phyloP scores from a whole-genome alignment of 805 yeast species.

The Kodamaea lidongshanica region DNA sequence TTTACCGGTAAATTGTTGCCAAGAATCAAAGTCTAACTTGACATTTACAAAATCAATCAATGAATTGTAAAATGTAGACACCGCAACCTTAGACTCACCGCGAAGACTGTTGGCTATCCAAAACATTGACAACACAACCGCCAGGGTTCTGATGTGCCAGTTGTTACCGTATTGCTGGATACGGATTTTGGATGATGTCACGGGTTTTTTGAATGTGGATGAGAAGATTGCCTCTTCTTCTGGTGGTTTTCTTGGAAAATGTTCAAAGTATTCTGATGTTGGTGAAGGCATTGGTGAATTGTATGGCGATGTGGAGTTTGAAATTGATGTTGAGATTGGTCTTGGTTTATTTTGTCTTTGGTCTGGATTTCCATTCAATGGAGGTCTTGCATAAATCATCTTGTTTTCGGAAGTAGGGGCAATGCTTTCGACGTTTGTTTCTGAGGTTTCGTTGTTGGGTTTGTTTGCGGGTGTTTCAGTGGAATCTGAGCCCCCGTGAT shows the following conservation, averaged over 20 bases:
- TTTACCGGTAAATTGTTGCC: slow-evolving; percentile 49
- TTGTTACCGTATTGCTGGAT: slow-evolving; percentile 64
- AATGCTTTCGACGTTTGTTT: no score
- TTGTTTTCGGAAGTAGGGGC: no score
- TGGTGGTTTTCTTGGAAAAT: slow-evolving; percentile 5
- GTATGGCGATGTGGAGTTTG: no score
- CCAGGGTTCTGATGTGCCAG: slow-evolving; percentile 75
- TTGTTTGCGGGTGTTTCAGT: no score
- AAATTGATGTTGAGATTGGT: no score
- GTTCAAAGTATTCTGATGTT: no score
- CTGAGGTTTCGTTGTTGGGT: no score
- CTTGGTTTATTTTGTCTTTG: slow-evolving; percentile 1
- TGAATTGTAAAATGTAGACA: slow-evolving; percentile 64
- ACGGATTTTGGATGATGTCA: slow-evolving; percentile 31
- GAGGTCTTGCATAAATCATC: no score
- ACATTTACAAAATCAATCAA: slow-evolving; percentile 75
- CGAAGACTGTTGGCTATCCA: slow-evolving; percentile 47
- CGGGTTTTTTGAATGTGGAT: slow-evolving; percentile 7
- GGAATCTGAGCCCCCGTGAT: no score
- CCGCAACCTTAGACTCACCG: slow-evolving; percentile 16
- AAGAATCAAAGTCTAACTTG: slow-evolving; percentile 73
- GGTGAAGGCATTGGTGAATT: no score
- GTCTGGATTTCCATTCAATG: slow-evolving; percentile 1
- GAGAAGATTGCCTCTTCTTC: slow-evolving; percentile 7
- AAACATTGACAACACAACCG: slow-evolving; percentile 49